A percentile compares a stretch with the other conserved stretches of the same genome.
phyloP scores from a whole-genome alignment of 2,329 filamentous ascomycete species.

The Escovopsis sp. region DNA sequence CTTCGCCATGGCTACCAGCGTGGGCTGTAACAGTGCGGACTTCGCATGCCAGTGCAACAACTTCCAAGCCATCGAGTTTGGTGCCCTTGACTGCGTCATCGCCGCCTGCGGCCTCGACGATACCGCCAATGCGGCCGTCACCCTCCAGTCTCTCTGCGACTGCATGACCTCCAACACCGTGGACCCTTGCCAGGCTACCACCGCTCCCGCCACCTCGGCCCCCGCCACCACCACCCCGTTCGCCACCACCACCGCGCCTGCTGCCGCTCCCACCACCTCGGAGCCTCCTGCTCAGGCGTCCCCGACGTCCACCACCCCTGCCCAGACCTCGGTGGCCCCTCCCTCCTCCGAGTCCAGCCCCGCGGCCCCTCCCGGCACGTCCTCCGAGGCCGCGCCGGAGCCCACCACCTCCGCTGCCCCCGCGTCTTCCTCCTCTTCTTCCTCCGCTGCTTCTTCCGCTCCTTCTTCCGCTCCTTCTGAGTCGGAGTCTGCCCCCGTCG shows the following conservation, averaged over 20 bases:
- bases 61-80: conserved; percentile 6
- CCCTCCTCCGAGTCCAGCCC: not conserved
- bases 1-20: conserved; percentile 5
- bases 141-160: conserved; percentile 10
- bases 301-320: too few relatives aligned
- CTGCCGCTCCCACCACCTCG: not conserved
- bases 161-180: conserved; percentile 12
- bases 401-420: too few relatives aligned
- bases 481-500: too few relatives aligned
- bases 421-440: too few relatives aligned
- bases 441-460: too few relatives aligned
- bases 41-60: conserved; percentile 8
- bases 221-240: conserved; percentile 2
- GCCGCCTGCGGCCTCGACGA: conserved; percentile 7
- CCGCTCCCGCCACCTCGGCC: conserved; percentile 1
- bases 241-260: not conserved
- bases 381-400: too few relatives aligned
- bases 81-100: conserved; percentile 10
- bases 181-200: conserved; percentile 6
- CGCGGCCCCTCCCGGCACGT: not conserved
- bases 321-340: too few relatives aligned
- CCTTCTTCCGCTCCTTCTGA: too few relatives aligned
- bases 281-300: too few relatives aligned
- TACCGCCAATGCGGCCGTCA: conserved; percentile 8
- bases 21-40: conserved; percentile 6